These are phyloP conservation scores for Fusarium albidum DNA, from an alignment of 2,329 filamentous ascomycete genomes.

Conservation along the genomic window DNA sequence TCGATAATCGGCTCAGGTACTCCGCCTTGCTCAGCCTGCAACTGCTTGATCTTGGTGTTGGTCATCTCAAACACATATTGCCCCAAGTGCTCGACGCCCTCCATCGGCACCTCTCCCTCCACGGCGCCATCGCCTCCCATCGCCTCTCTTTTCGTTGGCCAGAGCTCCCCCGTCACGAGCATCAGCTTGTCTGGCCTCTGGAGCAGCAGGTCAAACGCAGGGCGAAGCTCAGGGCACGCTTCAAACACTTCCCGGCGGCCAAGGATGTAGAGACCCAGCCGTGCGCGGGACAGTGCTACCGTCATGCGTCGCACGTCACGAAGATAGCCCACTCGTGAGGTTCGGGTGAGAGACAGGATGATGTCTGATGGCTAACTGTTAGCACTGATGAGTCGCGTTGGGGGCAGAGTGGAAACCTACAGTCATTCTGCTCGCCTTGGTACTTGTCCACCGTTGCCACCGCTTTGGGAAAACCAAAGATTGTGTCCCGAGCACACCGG, in stretches of 20 bases:
- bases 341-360: constrained; percentile 91
- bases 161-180: constrained; percentile 87
- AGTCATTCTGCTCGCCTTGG: constrained; percentile 99
- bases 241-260: constrained; percentile 91
- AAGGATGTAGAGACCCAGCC: constrained; percentile 90
- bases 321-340: constrained; percentile 88
- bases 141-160: constrained; percentile 68
- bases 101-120: constrained; percentile 75
- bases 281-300: constrained; percentile 90
- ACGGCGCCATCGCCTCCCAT: constrained; percentile 53
- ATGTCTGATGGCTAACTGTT: constrained; percentile 69
- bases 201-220: constrained; percentile 83
- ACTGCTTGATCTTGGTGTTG: constrained; percentile 62
- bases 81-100: constrained; percentile 90
- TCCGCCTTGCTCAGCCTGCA: constrained; percentile 50
- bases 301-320: constrained; percentile 93
- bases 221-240: constrained; percentile 83
- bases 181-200: constrained; percentile 81
- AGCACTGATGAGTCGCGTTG: constrained; percentile 18
- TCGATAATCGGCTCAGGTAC: constrained; percentile 36
- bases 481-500: constrained; percentile 80
- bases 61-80: constrained; percentile 99
- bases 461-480: constrained; percentile 89
- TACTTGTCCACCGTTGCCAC: constrained; percentile 98
- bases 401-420: constrained; percentile 61